These are phyloP conservation scores for Endoconidiophora polonica DNA, from an alignment of 2,329 filamentous ascomycete species.

Conservation along the genomic window DNA sequence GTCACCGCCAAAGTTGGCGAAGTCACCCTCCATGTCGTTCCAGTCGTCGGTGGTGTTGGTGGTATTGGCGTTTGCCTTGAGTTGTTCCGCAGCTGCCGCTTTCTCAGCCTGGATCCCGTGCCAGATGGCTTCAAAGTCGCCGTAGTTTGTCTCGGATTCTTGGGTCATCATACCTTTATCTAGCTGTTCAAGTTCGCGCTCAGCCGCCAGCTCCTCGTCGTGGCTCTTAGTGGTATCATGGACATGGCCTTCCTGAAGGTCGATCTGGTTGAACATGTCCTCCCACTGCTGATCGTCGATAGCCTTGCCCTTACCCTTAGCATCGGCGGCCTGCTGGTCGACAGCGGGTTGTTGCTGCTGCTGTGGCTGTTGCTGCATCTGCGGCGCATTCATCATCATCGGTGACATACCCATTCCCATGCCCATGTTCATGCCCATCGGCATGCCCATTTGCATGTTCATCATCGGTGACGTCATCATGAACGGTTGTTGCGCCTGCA, in stretches of 20 bases:
- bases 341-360: conserved; percentile 25
- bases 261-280: conserved; percentile 80
- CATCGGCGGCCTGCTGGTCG: conserved; percentile 31
- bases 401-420: conserved; percentile 39
- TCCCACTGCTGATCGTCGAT: conserved; percentile 93
- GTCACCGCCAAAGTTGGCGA: conserved; percentile 47
- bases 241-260: conserved; percentile 35
- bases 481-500: conserved; percentile 14
- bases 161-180: conserved; percentile 38
- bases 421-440: conserved; percentile 24
- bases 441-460: conserved; percentile 28
- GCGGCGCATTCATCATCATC: conserved; percentile 36
- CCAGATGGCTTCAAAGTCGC: conserved; percentile 84
- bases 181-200: conserved; percentile 68
- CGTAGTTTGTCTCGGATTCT: conserved; percentile 54
- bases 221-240: conserved; percentile 29
- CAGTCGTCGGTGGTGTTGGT: conserved; percentile 50
- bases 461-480: conserved; percentile 34
- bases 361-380: conserved; percentile 21
- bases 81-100: conserved; percentile 12
- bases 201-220: conserved; percentile 26
- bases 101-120: conserved; percentile 60
- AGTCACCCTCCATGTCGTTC: conserved; percentile 36
- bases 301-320: conserved; percentile 77
- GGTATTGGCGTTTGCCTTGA: conserved; percentile 9